These are phyloP conservation scores for Imleria badia DNA, from an alignment of 768 basidiomycete genomes.

Conservation along the genomic window DNA sequence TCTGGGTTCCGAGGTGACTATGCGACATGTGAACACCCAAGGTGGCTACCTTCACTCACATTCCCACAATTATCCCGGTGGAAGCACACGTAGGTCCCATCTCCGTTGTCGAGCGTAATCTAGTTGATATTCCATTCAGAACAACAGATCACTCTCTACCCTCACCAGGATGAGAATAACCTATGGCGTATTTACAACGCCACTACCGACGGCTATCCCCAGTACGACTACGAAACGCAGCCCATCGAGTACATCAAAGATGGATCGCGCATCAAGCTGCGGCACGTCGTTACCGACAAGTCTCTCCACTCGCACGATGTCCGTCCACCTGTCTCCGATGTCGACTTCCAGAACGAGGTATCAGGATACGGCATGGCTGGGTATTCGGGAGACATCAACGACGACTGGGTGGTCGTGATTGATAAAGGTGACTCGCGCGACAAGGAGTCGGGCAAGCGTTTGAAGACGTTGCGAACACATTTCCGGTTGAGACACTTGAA, in stretches of 20 bases:
- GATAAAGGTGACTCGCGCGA: slow-evolving; percentile 65
- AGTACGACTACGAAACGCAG: slow-evolving; percentile 48
- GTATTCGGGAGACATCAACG: slow-evolving; percentile 87
- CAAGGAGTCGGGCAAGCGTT: slow-evolving; percentile 60
- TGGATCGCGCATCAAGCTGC: slow-evolving; percentile 73
- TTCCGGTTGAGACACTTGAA: slow-evolving; percentile 83
- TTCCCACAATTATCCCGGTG: slow-evolving; percentile 82
- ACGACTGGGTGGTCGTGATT: slow-evolving; percentile 91
- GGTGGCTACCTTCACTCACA: slow-evolving; percentile 99
- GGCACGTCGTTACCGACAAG: slow-evolving; percentile 79
- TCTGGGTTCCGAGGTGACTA: slow-evolving; percentile 75
- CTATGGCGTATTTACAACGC: slow-evolving; percentile 85
- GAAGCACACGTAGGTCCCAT: slow-evolving; percentile 74
- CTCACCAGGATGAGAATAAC: slow-evolving; percentile 97
- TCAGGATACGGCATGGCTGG: slow-evolving; percentile 89
- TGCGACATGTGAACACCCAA: slow-evolving; percentile 95
- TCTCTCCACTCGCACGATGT: slow-evolving; percentile 93
- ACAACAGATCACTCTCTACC: slow-evolving; percentile 99
- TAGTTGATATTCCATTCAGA: slow-evolving; percentile 47
- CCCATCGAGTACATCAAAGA: slow-evolving; percentile 65
- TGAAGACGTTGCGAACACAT: slow-evolving; percentile 77
- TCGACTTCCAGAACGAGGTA: slow-evolving; percentile 99
- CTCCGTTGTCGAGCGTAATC: neutral
- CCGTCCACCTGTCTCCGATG: slow-evolving; percentile 93
- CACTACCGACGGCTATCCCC: slow-evolving; percentile 43